phyloP scores from a whole-genome alignment of 345 rosid species.

The Eucalyptus pumila region DNA sequence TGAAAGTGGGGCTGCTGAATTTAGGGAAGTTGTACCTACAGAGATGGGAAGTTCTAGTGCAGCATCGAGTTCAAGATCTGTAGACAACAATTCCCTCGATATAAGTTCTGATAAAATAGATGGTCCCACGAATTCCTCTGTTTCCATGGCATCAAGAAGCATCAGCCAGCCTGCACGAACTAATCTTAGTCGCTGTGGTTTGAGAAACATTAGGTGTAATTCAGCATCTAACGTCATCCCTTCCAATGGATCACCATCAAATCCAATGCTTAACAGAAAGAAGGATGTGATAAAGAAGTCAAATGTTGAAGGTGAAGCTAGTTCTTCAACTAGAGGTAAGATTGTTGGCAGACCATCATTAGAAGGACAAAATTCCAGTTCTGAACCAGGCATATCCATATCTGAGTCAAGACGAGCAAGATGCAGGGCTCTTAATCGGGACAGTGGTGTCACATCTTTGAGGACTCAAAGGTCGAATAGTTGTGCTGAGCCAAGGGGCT shows the following conservation, averaged over 20 bases:
- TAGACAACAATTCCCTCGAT: constrained; percentile 26
- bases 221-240: constrained; percentile 37
- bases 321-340: constrained; percentile 59
- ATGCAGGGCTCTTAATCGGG: constrained; percentile 27
- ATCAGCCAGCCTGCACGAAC: constrained; percentile 20
- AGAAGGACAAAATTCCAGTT: constrained; percentile 23
- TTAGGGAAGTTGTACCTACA: constrained; percentile 1
- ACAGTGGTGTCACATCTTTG: constrained; percentile 19
- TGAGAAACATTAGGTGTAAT: constrained; percentile 42
- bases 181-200: constrained; percentile 23
- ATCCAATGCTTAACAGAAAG: constrained; percentile 27
- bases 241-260: constrained; percentile 29
- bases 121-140: constrained; percentile 10
- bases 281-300: constrained; percentile 32
- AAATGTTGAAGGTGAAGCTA: constrained; percentile 50
- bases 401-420: constrained; percentile 50
- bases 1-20: constrained; percentile 14
- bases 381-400: constrained; percentile 31
- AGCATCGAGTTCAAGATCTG: constrained; percentile 32
- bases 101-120: constrained; percentile 29
- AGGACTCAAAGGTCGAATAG: constrained; percentile 39
- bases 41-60: constrained; percentile 41
- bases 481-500: constrained; percentile 16
- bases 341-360: constrained; percentile 19
- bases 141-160: constrained; percentile 22